These are phyloP conservation scores for Apiospora saccharicola DNA, from an alignment of 2,329 filamentous ascomycete species.

Conservation along the genomic window DNA sequence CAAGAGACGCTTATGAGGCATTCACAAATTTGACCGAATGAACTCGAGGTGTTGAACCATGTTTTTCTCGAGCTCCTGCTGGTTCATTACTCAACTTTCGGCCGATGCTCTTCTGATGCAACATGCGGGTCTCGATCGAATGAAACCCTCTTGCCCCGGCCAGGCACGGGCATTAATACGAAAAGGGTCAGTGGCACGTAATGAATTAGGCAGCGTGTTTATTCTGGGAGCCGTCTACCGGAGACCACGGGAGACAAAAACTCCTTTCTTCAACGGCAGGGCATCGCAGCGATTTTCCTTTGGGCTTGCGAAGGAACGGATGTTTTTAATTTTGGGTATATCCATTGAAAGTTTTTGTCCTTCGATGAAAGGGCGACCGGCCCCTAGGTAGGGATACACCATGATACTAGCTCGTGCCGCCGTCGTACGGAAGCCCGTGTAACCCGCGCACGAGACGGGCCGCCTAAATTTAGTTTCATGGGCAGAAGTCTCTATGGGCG, in stretches of 20 bases:
- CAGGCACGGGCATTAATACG: background rate
- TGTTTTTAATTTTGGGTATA: background rate
- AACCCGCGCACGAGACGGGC: background rate
- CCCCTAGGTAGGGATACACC: background rate
- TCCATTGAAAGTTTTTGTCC: background rate
- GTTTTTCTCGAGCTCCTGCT: background rate
- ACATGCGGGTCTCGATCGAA: background rate
- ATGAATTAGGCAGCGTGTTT: background rate
- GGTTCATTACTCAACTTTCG: background rate
- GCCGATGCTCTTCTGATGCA: background rate
- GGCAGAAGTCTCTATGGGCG: background rate
- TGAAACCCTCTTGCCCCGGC: background rate
- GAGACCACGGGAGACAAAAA: background rate
- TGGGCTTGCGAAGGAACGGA: background rate
- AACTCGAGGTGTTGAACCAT: background rate
- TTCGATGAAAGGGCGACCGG: background rate
- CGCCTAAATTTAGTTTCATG: background rate
- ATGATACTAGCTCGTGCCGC: background rate
- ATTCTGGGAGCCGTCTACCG: background rate
- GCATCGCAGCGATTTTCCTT: background rate
- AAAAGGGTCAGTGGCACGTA: constrained; percentile 2
- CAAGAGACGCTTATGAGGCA: background rate
- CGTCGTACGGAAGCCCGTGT: constrained; percentile 11
- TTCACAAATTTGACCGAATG: background rate
- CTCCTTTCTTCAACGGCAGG: background rate